A percentile compares a stretch with the other conserved stretches of the same genome.
These are phyloP conservation scores for Coemansia sp. DNA, from an alignment of 192 early-diverging fungal species.

Conservation along the genomic window DNA sequence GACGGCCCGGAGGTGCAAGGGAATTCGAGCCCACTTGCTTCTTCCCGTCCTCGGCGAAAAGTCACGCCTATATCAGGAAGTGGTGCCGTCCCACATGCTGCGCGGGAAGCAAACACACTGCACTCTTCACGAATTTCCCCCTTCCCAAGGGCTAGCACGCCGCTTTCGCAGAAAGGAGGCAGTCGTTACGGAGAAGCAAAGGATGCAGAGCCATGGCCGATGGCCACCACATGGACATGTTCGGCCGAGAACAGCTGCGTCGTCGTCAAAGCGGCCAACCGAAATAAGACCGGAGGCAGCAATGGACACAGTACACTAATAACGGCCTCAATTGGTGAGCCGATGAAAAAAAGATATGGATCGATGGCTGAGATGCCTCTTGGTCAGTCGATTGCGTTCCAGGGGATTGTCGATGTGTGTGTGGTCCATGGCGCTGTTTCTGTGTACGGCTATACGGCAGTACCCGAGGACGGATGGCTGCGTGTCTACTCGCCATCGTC, in stretches of 20 bases:
- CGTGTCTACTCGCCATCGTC: constrained; percentile 54
- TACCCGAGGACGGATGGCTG: constrained; percentile 19
- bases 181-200: not conserved
- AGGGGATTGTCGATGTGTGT: constrained; percentile 45
- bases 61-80: not conserved
- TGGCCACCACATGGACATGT: constrained; percentile 25
- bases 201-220: not conserved
- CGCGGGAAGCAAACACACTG: too few relatives aligned
- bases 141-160: not conserved
- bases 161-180: not conserved
- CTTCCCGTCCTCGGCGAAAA: not conserved
- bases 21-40: not conserved
- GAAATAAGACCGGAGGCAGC: too few relatives aligned
- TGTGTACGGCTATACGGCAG: constrained; percentile 26
- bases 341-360: constrained; percentile 19
- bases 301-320: not conserved
- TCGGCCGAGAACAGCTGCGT: not conserved
- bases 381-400: constrained; percentile 28
- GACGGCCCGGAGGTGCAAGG: not conserved
- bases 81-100: too few relatives aligned
- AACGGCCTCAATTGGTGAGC: not conserved
- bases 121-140: not conserved
- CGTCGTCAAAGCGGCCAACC: not conserved
- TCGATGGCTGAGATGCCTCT: constrained; percentile 22
- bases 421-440: constrained; percentile 30